Conservation (phyloP, 2,329 filamentous ascomycete genomes). For the Dactylellina leptospora region DNA sequence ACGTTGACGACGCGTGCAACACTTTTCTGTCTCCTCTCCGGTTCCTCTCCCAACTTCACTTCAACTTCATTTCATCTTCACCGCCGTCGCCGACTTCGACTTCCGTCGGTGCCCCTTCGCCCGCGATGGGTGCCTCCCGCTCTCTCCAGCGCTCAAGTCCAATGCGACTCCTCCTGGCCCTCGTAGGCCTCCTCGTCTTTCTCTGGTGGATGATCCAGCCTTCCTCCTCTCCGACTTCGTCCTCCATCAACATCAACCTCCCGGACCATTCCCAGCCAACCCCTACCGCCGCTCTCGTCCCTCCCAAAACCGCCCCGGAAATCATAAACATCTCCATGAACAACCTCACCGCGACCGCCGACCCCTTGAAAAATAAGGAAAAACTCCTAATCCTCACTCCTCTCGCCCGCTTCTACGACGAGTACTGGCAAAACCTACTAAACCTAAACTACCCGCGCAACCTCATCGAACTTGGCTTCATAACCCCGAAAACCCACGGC, state of each 20-base stretch:
- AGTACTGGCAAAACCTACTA: conserved; percentile 93
- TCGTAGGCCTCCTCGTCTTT: conserved; percentile 76
- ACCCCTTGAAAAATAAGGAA: conserved; percentile 81
- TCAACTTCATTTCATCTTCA: conserved; percentile 3
- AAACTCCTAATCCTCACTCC: conserved; percentile 91
- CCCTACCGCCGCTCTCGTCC: conserved; percentile 77
- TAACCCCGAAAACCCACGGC: conserved; percentile 90
- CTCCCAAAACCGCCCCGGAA: conserved; percentile 81
- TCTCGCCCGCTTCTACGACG: conserved; percentile 89
- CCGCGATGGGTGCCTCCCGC: conserved; percentile 70
- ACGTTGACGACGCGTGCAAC: too few species aligned
- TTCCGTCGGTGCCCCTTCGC: not conserved
- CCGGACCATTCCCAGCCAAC: conserved; percentile 72
- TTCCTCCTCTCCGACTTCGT: conserved; percentile 63
- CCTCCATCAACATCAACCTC: conserved; percentile 64
- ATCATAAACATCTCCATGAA: conserved; percentile 95
- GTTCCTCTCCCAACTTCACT: too few species aligned
- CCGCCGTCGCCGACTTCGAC: not conserved
- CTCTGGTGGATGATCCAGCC: conserved; percentile 70
- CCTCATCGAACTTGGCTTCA: conserved; percentile 93
- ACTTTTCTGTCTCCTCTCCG: too few species aligned
- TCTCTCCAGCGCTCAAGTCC: conserved; percentile 80
- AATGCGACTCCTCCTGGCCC: conserved; percentile 76
- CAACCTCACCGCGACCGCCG: conserved; percentile 82
- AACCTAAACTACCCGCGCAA: conserved; percentile 89